Evolutionary conservation across 2,329 filamentous ascomycete species (phyloP).

Genomic region (Clonostachys rosea): DNA sequence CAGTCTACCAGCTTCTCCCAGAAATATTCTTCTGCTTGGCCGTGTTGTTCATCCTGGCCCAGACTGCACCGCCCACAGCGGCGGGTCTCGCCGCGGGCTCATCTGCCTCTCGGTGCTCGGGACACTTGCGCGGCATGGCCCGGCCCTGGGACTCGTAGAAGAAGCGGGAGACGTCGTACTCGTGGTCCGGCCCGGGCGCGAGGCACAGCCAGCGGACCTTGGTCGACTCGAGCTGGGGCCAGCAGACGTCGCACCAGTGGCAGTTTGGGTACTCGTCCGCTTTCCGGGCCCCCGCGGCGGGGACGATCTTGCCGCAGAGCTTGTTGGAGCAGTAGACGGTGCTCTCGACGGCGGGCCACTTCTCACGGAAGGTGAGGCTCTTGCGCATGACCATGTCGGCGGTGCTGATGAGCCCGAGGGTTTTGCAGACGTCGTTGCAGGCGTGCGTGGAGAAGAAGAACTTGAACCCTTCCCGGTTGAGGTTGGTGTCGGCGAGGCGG

Average conservation of each 20-base stretch:
- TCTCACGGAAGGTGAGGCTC: conserved; percentile 16
- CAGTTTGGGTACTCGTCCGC: conserved; percentile 13
- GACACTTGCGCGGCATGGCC: conserved; percentile 12
- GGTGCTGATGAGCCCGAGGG: conserved; percentile 18
- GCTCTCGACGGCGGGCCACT: conserved; percentile 20
- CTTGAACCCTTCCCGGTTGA: conserved; percentile 25
- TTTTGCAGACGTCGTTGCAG: conserved; percentile 23
- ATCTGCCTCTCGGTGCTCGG: conserved; percentile 2
- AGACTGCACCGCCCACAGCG: neutral
- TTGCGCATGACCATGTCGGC: conserved; percentile 9
- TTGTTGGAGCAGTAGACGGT: conserved; percentile 31
- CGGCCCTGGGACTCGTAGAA: conserved; percentile 26
- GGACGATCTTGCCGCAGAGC: conserved; percentile 26
- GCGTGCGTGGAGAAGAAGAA: conserved; percentile 27
- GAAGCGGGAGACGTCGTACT: conserved; percentile 23
- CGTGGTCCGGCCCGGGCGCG: conserved; percentile 14
- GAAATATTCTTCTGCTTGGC: too few species aligned
- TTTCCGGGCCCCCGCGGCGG: conserved; percentile 9
- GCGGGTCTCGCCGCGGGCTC: neutral
- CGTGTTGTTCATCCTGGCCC: too few species aligned
- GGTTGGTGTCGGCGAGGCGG: conserved; percentile 21
- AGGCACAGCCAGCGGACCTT: conserved; percentile 13
- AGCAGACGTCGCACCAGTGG: conserved; percentile 24
- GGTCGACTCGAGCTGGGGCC: conserved; percentile 17
- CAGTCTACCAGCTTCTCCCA: too few species aligned